phyloP scores from a whole-genome alignment of 441 rosid species.

The Adansonia grandidieri region DNA sequence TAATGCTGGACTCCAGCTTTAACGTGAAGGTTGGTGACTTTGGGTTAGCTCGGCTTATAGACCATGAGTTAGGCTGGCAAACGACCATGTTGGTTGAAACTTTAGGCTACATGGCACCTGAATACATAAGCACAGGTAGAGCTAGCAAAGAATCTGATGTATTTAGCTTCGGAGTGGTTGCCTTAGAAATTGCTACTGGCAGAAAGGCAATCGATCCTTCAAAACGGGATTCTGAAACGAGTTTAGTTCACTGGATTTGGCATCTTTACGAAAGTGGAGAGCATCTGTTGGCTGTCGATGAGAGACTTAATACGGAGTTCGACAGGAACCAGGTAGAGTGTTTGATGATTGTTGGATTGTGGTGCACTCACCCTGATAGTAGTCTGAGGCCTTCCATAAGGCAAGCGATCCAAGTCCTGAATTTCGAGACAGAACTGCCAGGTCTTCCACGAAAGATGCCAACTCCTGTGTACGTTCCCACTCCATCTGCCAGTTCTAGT shows the following conservation, averaged over 20 bases:
- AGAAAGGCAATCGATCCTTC: slow-evolving; percentile 34
- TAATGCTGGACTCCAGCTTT: slow-evolving; percentile 55
- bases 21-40: slow-evolving; percentile 64
- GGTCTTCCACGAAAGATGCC: slow-evolving; percentile 46
- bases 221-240: slow-evolving; percentile 15
- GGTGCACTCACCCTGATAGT: slow-evolving; percentile 32
- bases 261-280: slow-evolving; percentile 37
- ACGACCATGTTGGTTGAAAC: slow-evolving; percentile 61
- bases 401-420: slow-evolving; percentile 42
- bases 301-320: slow-evolving; percentile 23
- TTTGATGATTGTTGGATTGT: slow-evolving; percentile 33
- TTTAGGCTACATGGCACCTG: slow-evolving; percentile 60
- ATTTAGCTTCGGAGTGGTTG: slow-evolving; percentile 54
- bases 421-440: slow-evolving; percentile 45
- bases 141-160: slow-evolving; percentile 57
- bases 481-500: slow-evolving; percentile 19
- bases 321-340: slow-evolving; percentile 31
- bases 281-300: slow-evolving; percentile 37
- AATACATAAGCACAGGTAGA: slow-evolving; percentile 51
- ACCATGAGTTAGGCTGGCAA: slow-evolving; percentile 50
- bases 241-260: slow-evolving; percentile 52
- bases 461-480: slow-evolving; percentile 38
- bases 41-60: slow-evolving; percentile 57
- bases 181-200: slow-evolving; percentile 45
- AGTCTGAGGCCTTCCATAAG: slow-evolving; percentile 43